Conservation (phyloP, 2,329 filamentous ascomycete species). For the Sporothrix brasiliensis region DNA sequence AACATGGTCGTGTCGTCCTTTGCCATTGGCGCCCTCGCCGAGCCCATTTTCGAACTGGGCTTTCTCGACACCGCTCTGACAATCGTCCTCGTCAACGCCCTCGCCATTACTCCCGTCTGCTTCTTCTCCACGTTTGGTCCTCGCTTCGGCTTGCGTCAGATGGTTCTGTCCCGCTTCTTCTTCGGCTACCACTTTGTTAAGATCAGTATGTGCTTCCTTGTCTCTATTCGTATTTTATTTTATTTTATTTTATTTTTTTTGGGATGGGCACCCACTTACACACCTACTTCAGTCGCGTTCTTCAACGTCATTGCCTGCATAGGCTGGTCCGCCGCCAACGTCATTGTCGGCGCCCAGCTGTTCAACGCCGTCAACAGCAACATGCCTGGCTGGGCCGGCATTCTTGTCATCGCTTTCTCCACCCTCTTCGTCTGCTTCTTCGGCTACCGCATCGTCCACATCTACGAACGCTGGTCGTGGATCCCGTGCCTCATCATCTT, state of each 20-base stretch:
- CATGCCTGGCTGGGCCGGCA: constrained; percentile 73
- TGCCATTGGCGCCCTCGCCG: constrained; percentile 71
- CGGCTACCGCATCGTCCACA: constrained; percentile 74
- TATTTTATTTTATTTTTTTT: no score
- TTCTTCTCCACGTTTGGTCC: constrained; percentile 60
- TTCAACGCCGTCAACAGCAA: constrained; percentile 70
- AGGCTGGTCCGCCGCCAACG: constrained; percentile 77
- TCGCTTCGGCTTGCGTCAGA: constrained; percentile 61
- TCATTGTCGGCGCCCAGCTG: constrained; percentile 77
- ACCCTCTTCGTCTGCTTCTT: constrained; percentile 73
- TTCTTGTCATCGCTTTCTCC: constrained; percentile 70
- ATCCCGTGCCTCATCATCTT: constrained; percentile 62
- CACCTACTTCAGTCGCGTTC: constrained; percentile 57
- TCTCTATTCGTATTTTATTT: neutral
- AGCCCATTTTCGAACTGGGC: constrained; percentile 69
- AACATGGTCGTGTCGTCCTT: constrained; percentile 79
- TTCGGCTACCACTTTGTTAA: constrained; percentile 67
- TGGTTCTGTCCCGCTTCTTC: constrained; percentile 63
- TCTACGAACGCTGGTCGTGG: constrained; percentile 76
- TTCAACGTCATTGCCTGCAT: constrained; percentile 72
- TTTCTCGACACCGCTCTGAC: constrained; percentile 73
- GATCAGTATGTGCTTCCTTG: constrained; percentile 54
- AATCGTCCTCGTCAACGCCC: constrained; percentile 73
- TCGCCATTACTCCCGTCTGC: constrained; percentile 61
- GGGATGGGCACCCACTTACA: neutral